Evolutionary conservation across 2,329 filamentous ascomycete species (phyloP).

Genomic region (Sporothrix variecibatus): DNA sequence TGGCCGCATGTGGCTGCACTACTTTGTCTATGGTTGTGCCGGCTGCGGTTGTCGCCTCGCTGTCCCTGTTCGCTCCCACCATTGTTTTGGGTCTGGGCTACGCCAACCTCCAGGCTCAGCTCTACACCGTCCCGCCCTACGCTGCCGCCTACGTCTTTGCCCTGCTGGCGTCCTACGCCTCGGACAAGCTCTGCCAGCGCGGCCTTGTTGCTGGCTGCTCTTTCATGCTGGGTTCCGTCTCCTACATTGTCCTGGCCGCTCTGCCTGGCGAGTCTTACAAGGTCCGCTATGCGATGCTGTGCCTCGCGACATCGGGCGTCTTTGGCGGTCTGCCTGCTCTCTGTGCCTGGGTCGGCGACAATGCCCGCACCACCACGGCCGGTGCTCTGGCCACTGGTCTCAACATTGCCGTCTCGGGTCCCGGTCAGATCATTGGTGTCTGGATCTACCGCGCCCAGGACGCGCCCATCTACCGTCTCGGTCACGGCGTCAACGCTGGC

Average conservation of each 20-base stretch:
- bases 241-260: constrained; percentile 29
- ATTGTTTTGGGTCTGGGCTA: constrained; percentile 59
- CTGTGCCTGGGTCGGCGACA: constrained; percentile 34
- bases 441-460: constrained; percentile 62
- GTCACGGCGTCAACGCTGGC: constrained; percentile 57
- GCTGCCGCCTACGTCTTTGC: constrained; percentile 55
- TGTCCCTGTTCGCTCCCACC: constrained; percentile 64
- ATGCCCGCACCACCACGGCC: constrained; percentile 45
- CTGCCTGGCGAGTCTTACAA: constrained; percentile 33
- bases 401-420: constrained; percentile 58
- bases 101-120: constrained; percentile 56
- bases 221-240: constrained; percentile 21
- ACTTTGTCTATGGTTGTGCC: constrained; percentile 56
- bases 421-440: constrained; percentile 59
- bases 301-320: constrained; percentile 29
- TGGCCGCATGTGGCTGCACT: constrained; percentile 68
- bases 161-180: constrained; percentile 9
- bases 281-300: constrained; percentile 33
- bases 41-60: constrained; percentile 56
- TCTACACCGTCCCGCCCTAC: constrained; percentile 68
- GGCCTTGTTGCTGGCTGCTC: constrained; percentile 23
- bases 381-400: constrained; percentile 58
- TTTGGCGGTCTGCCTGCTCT: constrained; percentile 36
- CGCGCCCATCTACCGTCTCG: constrained; percentile 55
- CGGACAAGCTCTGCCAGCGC: constrained; percentile 13